Evolutionary conservation across 176 grass and related monocot genomes (phyloP).

Genomic region (Oryza australiensis): DNA sequence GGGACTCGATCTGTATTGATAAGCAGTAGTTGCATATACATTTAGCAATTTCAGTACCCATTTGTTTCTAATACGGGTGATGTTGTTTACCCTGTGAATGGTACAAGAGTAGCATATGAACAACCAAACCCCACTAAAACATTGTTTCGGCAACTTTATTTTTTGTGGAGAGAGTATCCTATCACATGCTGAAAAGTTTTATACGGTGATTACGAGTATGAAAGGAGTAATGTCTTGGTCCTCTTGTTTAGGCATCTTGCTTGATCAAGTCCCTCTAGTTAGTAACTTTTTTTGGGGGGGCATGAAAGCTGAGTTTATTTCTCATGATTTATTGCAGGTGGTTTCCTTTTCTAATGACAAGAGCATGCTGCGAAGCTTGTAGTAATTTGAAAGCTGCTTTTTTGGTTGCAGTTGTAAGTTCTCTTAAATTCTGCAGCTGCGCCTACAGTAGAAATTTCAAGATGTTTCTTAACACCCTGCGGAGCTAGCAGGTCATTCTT

Average conservation of each 20-base stretch:
- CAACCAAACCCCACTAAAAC: not conserved
- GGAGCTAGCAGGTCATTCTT: not conserved
- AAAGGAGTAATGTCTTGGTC: not conserved
- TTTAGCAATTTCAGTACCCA: not conserved
- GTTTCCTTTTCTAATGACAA: conserved; percentile 95
- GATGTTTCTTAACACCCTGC: not conserved
- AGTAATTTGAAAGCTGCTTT: conserved; percentile 98
- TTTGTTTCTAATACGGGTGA: not conserved
- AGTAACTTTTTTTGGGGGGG: not conserved
- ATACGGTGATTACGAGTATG: not conserved
- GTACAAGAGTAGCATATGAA: not conserved
- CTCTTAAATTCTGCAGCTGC: conserved; percentile 17
- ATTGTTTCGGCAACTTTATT: not conserved
- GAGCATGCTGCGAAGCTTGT: conserved; percentile 97
- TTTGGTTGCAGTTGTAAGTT: conserved; percentile 96
- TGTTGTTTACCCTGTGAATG: not conserved
- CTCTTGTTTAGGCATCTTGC: conserved; percentile 14
- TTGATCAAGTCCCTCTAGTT: not conserved
- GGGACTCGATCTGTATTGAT: conserved; percentile 3
- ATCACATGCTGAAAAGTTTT: not conserved
- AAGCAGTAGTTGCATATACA: not conserved
- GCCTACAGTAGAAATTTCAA: conserved; percentile 11
- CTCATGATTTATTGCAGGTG: conserved; percentile 62
- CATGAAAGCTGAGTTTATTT: conserved; percentile 25
- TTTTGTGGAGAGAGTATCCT: not conserved